Conservation (phyloP, 2,329 filamentous ascomycete genomes). For the Cytospora schulzeri region DNA sequence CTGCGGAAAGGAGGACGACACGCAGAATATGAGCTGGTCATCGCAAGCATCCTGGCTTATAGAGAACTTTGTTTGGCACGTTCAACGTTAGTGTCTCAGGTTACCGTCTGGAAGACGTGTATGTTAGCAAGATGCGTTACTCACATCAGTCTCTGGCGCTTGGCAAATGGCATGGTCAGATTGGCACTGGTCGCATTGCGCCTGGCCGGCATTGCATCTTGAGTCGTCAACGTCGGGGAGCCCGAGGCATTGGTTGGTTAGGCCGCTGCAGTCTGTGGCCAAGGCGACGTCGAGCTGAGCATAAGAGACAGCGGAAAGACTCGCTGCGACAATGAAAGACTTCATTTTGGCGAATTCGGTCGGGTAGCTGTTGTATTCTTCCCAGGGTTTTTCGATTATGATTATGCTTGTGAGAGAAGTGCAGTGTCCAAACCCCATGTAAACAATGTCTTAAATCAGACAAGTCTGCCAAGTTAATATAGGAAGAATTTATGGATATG, state of each 20-base stretch:
- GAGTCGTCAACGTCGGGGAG: constrained; percentile 3
- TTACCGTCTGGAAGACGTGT: not conserved
- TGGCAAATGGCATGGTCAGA: constrained; percentile 10
- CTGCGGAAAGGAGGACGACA: constrained; percentile 6
- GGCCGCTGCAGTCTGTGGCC: constrained; percentile 9
- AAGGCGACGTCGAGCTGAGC: constrained; percentile 12
- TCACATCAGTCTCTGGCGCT: constrained; percentile 5
- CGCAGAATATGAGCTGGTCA: constrained; percentile 1
- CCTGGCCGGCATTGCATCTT: not conserved
- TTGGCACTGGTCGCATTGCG: constrained; percentile 16
- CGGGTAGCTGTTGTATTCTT: no score
- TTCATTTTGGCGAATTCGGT: constrained; percentile 9
- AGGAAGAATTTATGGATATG: not conserved
- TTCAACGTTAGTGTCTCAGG: no score
- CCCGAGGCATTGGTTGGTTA: not conserved
- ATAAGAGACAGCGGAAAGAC: constrained; percentile 15
- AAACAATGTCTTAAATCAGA: not conserved
- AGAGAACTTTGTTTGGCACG: not conserved
- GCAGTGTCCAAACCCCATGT: not conserved
- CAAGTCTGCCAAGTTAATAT: not conserved
- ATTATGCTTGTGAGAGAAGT: not conserved
- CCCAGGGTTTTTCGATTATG: not conserved
- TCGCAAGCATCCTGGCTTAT: constrained; percentile 12
- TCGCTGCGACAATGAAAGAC: constrained; percentile 9
- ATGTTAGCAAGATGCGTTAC: not conserved